Evolutionary conservation across 2,329 filamentous ascomycete genomes (phyloP), one percentile per base, ranked within the genome.

Genomic region (Bipolaris zeicola): DNA sequence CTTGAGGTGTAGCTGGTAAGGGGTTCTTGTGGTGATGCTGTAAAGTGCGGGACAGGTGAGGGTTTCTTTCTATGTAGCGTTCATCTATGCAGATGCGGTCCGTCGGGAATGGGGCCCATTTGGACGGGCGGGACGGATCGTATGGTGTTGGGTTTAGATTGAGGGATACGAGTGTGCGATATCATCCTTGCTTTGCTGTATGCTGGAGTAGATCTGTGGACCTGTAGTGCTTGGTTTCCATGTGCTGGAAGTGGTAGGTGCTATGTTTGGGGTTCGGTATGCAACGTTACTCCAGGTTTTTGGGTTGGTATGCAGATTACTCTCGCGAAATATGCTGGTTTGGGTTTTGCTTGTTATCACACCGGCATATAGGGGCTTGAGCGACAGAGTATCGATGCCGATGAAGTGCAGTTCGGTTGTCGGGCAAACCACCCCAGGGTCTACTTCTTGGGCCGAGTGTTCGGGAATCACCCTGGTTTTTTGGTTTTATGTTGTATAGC

Each of bases 261-360:
- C 28, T 31, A 31, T 34, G 18, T 11, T 18, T 3, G 3, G 16
- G 26, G 28, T 18, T 6, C 3, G 6, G 6, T 34, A 45, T 22
- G 28, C 16, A 3, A 36, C 41, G 36, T 22, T 42, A 36, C 20
- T 33, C 20, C 20, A 20, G 41, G 31, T 39, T 31, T 31, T 31
- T 31, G 28, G 22, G 20, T 13, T 41, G 13, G 5, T 14, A 28
- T 46, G 28, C 20, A 55, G 52, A 53, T 13, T 28, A 47, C 26
- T 13, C 10, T 55, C 48, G 51, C 55, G 43, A 38, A 46, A 46
- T 20, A 50, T 61, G 28, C 44, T 28, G 11, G 11, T 38, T 6
- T 26, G 33, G 49, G 16, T 33, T 31, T 31, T 47, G 31, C 6
- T 11, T 36, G 22, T 34, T 42, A 37, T 47, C 36, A 39, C 36